Evolutionary conservation across 2,329 filamentous ascomycete genomes (phyloP), one percentile per base, ranked within the genome.

Genomic region (Cladosporium colombiae): DNA sequence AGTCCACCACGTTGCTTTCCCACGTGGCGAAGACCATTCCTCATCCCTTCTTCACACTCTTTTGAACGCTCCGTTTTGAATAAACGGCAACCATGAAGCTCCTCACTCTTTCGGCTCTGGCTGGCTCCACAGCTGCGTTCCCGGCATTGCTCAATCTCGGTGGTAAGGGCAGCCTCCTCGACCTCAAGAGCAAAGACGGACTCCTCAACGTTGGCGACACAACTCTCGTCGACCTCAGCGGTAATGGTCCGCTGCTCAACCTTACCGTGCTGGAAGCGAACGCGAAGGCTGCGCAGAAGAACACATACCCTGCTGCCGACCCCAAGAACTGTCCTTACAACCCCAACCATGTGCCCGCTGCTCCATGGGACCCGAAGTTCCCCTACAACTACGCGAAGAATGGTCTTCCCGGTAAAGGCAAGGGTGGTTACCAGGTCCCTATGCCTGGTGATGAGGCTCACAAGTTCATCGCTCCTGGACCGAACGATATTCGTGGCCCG

Each of bases 381-480:
- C 78, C 78, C 21, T 81, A 82, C 68, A 77, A 75, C 40, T 74
- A 74, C 29, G 79, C 81, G 5, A 76, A 76, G 62, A 77, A 80
- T 59, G 80, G 79, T 50, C 55, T 72, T 10, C 78, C 76, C 23
- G 80, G 80, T 2, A 78, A 72, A 11, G 77, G 76, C 5, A 74
- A 70, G 29, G 79, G 80, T 52, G 79, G 80, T 4, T 78, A 77
- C 64, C 71, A 78, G 63, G 80, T 82, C 0, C 80, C 80, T 31
- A 79, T 77, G n/a, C 71, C 73, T 50, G 77, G 77, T 10, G 79
- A 81, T 59, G 74, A 70, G 21, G 78, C 74, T 8, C 72, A 78
- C 70, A 61, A 73, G 66, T 80, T 77, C 62, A 66, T 72, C 35
- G 72, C 76, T 40, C 78, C 78, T 7, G 71, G 70, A 7, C 65